Percentiles rank a stretch among this genome's conserved stretches.
Conservation (phyloP, 352 stramenopile species). For the Pythium utonaiense region DNA sequence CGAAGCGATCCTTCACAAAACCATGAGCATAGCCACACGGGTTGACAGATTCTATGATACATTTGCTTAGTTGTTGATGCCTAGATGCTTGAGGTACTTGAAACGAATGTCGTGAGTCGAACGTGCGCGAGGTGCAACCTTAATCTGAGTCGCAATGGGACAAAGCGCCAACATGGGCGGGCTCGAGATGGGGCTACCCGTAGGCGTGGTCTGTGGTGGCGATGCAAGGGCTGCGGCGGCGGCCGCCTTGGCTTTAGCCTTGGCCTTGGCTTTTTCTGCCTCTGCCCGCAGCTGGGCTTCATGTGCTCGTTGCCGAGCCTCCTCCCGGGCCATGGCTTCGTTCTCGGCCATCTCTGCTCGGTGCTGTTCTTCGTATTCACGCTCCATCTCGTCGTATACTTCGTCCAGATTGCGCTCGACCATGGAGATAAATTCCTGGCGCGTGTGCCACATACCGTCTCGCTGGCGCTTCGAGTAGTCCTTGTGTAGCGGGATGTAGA, state of each 20-base stretch:
- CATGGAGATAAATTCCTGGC: constrained; percentile 81
- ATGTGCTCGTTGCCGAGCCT: constrained; percentile 47
- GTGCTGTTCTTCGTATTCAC: constrained; percentile 74
- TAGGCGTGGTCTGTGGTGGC: constrained; percentile 28
- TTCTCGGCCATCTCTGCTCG: constrained; percentile 63
- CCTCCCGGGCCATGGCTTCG: constrained; percentile 67
- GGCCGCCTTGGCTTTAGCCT: constrained; percentile 11
- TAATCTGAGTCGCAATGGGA: constrained; percentile 57
- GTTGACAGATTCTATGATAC: constrained; percentile 1
- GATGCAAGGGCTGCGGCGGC: constrained; percentile 21
- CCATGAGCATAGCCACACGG: neutral
- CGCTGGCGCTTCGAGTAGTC: constrained; percentile 86
- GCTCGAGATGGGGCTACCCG: constrained; percentile 15
- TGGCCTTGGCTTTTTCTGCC: constrained; percentile 19
- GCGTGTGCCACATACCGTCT: constrained; percentile 83
- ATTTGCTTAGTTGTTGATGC: constrained; percentile 60
- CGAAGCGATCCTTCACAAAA: neutral
- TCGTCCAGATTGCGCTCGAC: constrained; percentile 86
- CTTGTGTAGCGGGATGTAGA: constrained; percentile 80
- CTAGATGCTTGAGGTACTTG: constrained; percentile 86
- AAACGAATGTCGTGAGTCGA: constrained; percentile 79
- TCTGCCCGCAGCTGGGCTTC: constrained; percentile 31
- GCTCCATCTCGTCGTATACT: constrained; percentile 87
- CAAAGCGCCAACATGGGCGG: constrained; percentile 49
- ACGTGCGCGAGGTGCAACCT: constrained; percentile 65